A percentile compares a stretch with the other conserved stretches of the same genome.
These are phyloP conservation scores for Isatis tinctoria DNA, from an alignment of 345 rosid genomes.

Conservation along the genomic window DNA sequence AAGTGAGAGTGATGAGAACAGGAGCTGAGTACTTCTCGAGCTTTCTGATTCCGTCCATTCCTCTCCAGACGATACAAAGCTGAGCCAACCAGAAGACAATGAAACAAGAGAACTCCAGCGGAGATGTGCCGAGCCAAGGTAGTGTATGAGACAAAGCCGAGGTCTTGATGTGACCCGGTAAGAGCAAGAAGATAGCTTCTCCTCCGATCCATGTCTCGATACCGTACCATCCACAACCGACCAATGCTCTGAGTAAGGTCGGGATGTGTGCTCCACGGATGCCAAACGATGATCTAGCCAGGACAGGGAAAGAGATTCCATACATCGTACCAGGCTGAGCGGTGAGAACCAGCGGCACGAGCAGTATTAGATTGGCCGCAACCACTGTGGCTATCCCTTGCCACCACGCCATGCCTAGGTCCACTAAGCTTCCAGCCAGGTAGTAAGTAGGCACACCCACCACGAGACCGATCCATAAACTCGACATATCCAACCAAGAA, in stretches of 20 bases:
- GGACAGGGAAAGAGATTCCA: slow-evolving; percentile 84
- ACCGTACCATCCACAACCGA: slow-evolving; percentile 98
- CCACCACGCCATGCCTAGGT: slow-evolving; percentile 99
- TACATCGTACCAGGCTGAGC: slow-evolving; percentile 83
- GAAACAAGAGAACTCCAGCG: slow-evolving; percentile 79
- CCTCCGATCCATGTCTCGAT: slow-evolving; percentile 99
- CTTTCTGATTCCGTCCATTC: slow-evolving; percentile 77
- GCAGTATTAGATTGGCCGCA: slow-evolving; percentile 63
- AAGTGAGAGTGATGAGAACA: slow-evolving; percentile 59
- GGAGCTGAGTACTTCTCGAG: slow-evolving; percentile 89
- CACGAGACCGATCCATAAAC: slow-evolving; percentile 95
- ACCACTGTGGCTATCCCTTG: slow-evolving; percentile 91
- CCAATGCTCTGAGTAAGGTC: slow-evolving; percentile 75
- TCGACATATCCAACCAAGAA: slow-evolving; percentile 78
- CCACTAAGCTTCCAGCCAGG: slow-evolving; percentile 86
- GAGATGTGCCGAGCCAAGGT: slow-evolving; percentile 92
- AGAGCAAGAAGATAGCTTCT: slow-evolving; percentile 79
- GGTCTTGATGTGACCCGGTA: slow-evolving; percentile 49
- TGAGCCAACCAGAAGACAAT: slow-evolving; percentile 77
- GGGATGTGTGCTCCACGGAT: slow-evolving; percentile 84
- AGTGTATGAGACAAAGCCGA: slow-evolving; percentile 41
- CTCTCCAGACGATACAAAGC: slow-evolving; percentile 62
- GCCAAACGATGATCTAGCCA: slow-evolving; percentile 83
- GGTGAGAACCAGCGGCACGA: slow-evolving; percentile 68
- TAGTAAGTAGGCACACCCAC: slow-evolving; percentile 92